Conservation (phyloP, 1,284 basidiomycete genomes). For the Cryptococcus wingfieldii region DNA sequence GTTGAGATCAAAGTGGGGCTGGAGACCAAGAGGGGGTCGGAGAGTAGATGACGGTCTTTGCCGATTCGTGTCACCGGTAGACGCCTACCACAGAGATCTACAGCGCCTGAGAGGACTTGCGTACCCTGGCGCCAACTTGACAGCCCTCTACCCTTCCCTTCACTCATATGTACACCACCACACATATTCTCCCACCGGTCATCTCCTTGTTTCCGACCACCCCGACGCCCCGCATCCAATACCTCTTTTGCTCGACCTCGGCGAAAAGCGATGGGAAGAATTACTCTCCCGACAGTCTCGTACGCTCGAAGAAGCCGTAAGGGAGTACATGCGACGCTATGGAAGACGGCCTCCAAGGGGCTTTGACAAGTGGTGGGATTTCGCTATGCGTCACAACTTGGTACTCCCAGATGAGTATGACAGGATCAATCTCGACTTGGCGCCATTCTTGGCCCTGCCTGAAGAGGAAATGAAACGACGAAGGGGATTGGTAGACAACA, state of each 20-base stretch:
- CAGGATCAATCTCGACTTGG: slow-evolving; percentile 65
- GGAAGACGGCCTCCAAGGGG: slow-evolving; percentile 72
- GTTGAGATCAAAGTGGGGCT: not conserved
- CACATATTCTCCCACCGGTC: slow-evolving; percentile 41
- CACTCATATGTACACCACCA: slow-evolving; percentile 23
- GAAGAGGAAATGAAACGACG: slow-evolving; percentile 66
- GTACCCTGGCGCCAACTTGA: slow-evolving; percentile 7
- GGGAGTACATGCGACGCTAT: slow-evolving; percentile 73
- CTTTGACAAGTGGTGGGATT: slow-evolving; percentile 84
- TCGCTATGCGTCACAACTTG: slow-evolving; percentile 64
- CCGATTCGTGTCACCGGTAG: slow-evolving; percentile 38
- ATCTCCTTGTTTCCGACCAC: slow-evolving; percentile 35
- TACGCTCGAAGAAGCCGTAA: slow-evolving; percentile 66
- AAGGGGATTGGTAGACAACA: slow-evolving; percentile 53
- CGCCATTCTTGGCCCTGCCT: slow-evolving; percentile 70
- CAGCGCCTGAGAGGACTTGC: slow-evolving; percentile 19
- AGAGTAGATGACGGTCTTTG: slow-evolving; percentile 23
- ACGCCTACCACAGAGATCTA: slow-evolving; percentile 41
- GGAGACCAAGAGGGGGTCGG: not conserved
- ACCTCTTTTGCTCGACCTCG: slow-evolving; percentile 64
- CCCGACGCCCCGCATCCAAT: slow-evolving; percentile 63
- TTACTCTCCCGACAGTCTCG: slow-evolving; percentile 68
- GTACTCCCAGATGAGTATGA: slow-evolving; percentile 88
- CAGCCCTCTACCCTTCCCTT: not conserved
- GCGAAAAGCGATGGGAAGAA: slow-evolving; percentile 63